Conservation (phyloP, 495 filamentous ascomycete species). For the Amphirosellinia nigrospora region DNA sequence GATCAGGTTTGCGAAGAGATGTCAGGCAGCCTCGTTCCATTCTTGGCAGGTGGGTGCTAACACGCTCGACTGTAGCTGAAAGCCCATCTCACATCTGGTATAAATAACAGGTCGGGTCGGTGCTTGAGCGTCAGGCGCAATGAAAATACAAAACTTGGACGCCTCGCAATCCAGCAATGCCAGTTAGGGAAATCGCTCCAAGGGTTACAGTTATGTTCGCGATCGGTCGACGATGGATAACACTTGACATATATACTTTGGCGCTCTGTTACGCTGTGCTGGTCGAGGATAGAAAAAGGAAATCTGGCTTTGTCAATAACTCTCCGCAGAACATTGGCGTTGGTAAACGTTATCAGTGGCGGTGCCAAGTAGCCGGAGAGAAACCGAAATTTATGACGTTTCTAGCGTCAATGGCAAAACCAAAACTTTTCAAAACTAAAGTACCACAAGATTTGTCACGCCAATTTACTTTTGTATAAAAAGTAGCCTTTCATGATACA, state of each 20-base stretch:
- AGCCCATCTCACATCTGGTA: conserved; percentile 27
- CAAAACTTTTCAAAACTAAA: not conserved
- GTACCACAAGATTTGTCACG: not conserved
- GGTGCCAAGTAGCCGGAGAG: conserved; percentile 2
- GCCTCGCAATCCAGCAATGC: conserved; percentile 21
- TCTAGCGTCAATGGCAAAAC: conserved; percentile 3
- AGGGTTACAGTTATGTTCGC: conserved; percentile 2
- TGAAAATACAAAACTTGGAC: conserved; percentile 27
- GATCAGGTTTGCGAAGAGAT: conserved; percentile 33
- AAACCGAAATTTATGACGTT: not conserved
- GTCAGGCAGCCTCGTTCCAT: conserved; percentile 35
- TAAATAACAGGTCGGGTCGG: conserved; percentile 23
- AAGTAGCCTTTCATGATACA: not conserved
- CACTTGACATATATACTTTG: conserved; percentile 19
- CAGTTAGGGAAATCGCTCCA: conserved; percentile 11
- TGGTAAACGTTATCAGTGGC: conserved; percentile 1
- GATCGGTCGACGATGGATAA: conserved; percentile 16
- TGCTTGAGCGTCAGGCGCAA: conserved; percentile 22
- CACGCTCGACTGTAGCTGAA: conserved; percentile 31
- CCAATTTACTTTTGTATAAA: not conserved
- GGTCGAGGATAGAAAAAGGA: conserved; percentile 28
- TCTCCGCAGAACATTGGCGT: conserved; percentile 12
- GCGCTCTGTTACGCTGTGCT: conserved; percentile 23
- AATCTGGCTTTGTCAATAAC: conserved; percentile 19
- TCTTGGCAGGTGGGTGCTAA: conserved; percentile 30